Evolutionary conservation across 768 basidiomycete genomes (phyloP).

Genomic region (Lactarius hengduanensis): DNA sequence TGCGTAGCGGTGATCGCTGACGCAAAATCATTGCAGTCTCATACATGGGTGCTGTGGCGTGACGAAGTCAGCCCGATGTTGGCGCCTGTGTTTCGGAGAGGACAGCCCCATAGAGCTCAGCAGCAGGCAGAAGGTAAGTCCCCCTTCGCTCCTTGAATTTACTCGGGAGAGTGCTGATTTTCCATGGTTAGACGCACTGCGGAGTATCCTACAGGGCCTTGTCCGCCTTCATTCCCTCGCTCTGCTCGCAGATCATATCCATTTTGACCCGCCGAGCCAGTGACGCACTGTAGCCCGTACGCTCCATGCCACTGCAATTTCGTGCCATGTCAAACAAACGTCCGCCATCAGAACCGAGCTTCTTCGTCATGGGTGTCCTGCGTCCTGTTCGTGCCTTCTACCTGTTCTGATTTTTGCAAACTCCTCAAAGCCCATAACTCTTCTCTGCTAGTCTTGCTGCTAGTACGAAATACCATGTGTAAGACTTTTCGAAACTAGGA

Average conservation of each 20-base stretch:
- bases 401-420: not conserved
- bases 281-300: conserved; percentile 80
- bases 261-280: conserved; percentile 80
- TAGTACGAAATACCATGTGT: too few relatives aligned
- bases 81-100: conserved; percentile 42
- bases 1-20: conserved; percentile 69
- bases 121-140: conserved; percentile 54
- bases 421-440: not conserved
- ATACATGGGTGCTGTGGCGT: conserved; percentile 60
- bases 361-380: conserved; percentile 80
- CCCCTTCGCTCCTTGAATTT: not conserved
- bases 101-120: conserved; percentile 34
- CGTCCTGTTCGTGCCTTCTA: conserved; percentile 74
- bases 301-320: conserved; percentile 88
- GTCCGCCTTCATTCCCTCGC: conserved; percentile 50
- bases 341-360: conserved; percentile 74
- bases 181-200: conserved; percentile 50
- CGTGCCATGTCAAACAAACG: conserved; percentile 79
- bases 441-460: too few relatives aligned
- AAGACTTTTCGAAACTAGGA: not conserved
- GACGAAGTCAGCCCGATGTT: conserved; percentile 64
- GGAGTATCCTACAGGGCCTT: conserved; percentile 49
- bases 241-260: conserved; percentile 61
- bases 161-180: not conserved
- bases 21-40: conserved; percentile 53